Percentiles rank a stretch among this genome's conserved stretches.
These are phyloP conservation scores for Cladosporium sp. DNA, from an alignment of 2,329 filamentous ascomycete species.

Conservation along the genomic window DNA sequence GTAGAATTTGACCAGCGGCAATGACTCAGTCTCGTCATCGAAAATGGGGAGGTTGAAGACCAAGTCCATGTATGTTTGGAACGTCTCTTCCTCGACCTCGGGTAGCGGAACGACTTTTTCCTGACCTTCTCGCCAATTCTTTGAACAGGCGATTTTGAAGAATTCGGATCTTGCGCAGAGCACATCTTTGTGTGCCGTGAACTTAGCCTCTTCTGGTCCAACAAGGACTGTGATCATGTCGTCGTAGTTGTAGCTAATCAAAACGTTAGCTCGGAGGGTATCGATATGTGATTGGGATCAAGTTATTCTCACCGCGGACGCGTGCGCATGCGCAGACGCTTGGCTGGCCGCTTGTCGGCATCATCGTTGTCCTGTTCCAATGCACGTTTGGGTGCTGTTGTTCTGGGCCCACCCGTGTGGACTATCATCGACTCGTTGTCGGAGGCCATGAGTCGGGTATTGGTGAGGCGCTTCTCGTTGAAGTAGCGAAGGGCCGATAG, in stretches of 20 bases:
- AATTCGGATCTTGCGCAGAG: conserved; percentile 21
- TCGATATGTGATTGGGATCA: not conserved
- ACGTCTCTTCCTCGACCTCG: not conserved
- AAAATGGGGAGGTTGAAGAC: not conserved
- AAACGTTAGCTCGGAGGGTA: not conserved
- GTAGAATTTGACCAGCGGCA: not conserved
- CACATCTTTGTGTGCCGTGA: conserved; percentile 19
- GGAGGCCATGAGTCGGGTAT: not conserved
- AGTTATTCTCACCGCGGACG: not conserved
- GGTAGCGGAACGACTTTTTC: conserved; percentile 24
- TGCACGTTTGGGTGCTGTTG: not conserved
- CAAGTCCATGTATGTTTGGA: not conserved
- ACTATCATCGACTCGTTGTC: not conserved
- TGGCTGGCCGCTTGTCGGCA: not conserved
- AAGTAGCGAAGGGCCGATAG: not conserved
- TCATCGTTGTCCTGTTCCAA: not conserved
- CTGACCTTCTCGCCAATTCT: conserved; percentile 18
- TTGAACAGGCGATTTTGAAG: conserved; percentile 21
- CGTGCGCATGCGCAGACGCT: not conserved
- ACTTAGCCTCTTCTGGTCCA: not conserved
- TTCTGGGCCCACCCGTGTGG: not conserved
- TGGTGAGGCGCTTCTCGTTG: not conserved
- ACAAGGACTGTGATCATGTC: not conserved
- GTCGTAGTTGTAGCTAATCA: not conserved
- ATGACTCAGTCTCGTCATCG: not conserved